Evolutionary conservation across 345 rosid genomes (phyloP).

Genomic region (Gossypium arboreum): DNA sequence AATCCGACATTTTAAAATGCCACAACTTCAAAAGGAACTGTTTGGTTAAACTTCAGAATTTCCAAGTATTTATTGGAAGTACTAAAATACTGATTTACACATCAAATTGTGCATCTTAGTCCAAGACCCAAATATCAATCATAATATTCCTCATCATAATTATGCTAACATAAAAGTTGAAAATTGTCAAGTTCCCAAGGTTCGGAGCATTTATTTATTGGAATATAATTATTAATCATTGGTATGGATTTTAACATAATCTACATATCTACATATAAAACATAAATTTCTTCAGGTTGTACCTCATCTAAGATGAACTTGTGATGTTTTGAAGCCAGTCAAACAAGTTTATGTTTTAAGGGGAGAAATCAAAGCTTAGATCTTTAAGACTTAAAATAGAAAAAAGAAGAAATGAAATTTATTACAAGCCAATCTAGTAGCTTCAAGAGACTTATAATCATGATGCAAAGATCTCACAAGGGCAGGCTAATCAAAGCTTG

Average conservation of each 20-base stretch:
- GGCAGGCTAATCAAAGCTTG: too few relatives aligned
- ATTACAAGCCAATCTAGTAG: too few relatives aligned
- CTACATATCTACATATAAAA: background rate
- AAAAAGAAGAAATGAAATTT: too few relatives aligned
- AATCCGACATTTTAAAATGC: background rate
- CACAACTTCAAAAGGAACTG: slow-evolving; percentile 1
- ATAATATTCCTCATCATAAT: background rate
- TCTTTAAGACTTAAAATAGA: too few relatives aligned
- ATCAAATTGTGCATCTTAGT: background rate
- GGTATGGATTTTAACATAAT: background rate
- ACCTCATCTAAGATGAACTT: too few relatives aligned
- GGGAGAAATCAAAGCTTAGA: too few relatives aligned
- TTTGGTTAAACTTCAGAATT: background rate
- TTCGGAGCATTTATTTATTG: background rate
- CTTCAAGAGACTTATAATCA: too few relatives aligned
- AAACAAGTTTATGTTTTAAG: too few relatives aligned
- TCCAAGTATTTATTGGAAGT: background rate
- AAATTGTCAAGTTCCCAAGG: background rate
- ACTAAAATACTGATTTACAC: background rate
- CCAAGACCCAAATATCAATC: background rate
- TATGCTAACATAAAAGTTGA: background rate
- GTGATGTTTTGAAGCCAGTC: too few relatives aligned
- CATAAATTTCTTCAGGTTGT: background rate
- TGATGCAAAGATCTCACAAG: too few relatives aligned
- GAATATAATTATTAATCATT: background rate